Conservation (phyloP, 164 flowering plant genomes). For the Sedum album region DNA sequence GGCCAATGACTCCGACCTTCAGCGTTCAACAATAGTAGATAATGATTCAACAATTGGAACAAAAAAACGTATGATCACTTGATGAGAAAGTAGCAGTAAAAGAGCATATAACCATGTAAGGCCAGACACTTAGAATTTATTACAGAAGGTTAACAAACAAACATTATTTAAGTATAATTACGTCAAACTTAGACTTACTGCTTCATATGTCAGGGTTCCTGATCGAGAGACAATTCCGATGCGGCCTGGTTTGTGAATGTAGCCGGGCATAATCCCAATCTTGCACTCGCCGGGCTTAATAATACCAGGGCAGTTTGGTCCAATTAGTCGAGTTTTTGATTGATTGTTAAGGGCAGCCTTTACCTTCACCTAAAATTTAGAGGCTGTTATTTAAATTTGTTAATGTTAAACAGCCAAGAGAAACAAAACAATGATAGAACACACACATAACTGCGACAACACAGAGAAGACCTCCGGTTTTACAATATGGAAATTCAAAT, state of each 20-base stretch:
- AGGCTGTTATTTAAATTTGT: slow-evolving; percentile 6
- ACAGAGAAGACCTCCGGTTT: slow-evolving; percentile 15
- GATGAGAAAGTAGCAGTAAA: too few relatives aligned
- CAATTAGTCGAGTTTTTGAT: slow-evolving; percentile 83
- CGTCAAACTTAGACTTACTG: slow-evolving; percentile 42
- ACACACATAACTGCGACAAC: background rate
- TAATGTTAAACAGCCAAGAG: background rate
- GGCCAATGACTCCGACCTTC: background rate
- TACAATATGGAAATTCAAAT: background rate
- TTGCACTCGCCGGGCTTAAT: slow-evolving; percentile 99
- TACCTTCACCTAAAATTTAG: slow-evolving; percentile 57
- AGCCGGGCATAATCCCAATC: slow-evolving; percentile 98
- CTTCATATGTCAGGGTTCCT: slow-evolving; percentile 98
- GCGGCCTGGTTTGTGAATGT: slow-evolving; percentile 98
- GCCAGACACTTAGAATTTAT: background rate
- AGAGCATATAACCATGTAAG: background rate
- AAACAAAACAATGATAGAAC: too few relatives aligned
- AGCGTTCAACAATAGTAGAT: background rate
- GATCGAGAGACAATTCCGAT: slow-evolving; percentile 96
- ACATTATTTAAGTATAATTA: background rate
- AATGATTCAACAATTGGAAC: background rate
- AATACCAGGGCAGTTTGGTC: slow-evolving; percentile 99
- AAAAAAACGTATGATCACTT: too few relatives aligned
- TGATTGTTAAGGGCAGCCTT: slow-evolving; percentile 89
- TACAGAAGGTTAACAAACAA: background rate